These are phyloP conservation scores for Populus euphratica DNA, from an alignment of 345 rosid species.

Conservation along the genomic window DNA sequence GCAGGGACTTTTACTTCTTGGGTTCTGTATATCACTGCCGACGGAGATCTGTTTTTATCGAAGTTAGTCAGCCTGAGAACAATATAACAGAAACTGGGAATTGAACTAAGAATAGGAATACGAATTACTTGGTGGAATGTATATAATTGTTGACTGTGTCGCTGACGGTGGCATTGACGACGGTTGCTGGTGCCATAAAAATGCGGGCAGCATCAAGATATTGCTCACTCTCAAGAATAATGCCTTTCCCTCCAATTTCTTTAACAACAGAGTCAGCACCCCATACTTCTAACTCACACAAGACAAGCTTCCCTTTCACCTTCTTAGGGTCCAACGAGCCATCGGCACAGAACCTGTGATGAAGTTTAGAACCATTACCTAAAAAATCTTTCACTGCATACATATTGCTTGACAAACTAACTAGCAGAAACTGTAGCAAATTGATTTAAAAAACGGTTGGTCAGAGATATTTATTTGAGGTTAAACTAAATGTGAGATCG, in stretches of 20 bases:
- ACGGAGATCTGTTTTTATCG: constrained; percentile 49
- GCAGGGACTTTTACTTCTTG: constrained; percentile 54
- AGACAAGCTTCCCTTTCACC: constrained; percentile 70
- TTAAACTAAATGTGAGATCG: too few relatives aligned
- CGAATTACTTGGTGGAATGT: constrained; percentile 55
- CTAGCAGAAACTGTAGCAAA: neutral
- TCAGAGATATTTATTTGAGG: too few relatives aligned
- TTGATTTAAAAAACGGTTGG: too few relatives aligned
- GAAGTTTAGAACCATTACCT: neutral
- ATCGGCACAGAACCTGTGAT: constrained; percentile 50
- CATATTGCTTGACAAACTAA: neutral
- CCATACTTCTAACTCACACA: constrained; percentile 44
- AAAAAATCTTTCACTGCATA: neutral
- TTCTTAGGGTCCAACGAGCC: constrained; percentile 55
- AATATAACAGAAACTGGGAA: neutral
- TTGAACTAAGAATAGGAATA: neutral
- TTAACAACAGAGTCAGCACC: constrained; percentile 65
- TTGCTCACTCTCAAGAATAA: constrained; percentile 40
- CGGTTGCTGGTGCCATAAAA: constrained; percentile 73
- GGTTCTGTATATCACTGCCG: constrained; percentile 59
- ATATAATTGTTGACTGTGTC: constrained; percentile 45
- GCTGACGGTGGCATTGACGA: constrained; percentile 57
- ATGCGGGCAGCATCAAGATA: constrained; percentile 70
- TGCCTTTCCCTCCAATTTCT: constrained; percentile 61
- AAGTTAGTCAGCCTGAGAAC: neutral